Conservation (phyloP, 805 yeast genomes). For the Candida ipomoeae region DNA sequence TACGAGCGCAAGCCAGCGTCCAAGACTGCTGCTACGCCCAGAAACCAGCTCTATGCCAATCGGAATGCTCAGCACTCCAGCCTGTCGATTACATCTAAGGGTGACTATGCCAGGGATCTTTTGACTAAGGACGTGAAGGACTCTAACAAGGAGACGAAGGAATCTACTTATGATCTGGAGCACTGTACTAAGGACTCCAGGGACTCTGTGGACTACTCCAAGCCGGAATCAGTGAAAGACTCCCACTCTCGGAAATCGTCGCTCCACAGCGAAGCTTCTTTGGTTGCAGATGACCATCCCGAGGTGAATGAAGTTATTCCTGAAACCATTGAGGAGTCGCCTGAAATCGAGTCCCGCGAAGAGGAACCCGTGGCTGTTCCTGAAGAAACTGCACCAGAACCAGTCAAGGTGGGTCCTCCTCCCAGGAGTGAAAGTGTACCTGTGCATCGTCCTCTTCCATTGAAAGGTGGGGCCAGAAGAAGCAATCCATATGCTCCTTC, state of each 20-base stretch:
- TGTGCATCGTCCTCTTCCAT: neutral
- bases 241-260: conserved; percentile 11
- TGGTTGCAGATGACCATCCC: neutral
- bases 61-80: conserved; percentile 16
- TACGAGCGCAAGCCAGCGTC: conserved; percentile 2
- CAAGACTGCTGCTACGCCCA: conserved; percentile 1
- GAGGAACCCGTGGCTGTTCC: neutral
- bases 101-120: neutral
- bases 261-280: conserved; percentile 6
- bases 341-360: neutral
- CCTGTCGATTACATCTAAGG: conserved; percentile 20
- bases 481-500: conserved; percentile 1
- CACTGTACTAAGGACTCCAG: no score
- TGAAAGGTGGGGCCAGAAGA: conserved; percentile 1
- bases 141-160: no score
- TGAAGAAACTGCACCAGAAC: neutral
- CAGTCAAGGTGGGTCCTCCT: neutral
- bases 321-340: conserved; percentile 1
- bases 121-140: neutral
- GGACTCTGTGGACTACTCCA: neutral
- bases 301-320: conserved; percentile 3
- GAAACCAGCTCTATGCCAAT: conserved; percentile 9
- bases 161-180: no score
- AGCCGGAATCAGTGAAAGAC: conserved; percentile 3
- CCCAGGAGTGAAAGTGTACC: neutral